Conservation (phyloP, 257 asterid genomes). For the Solanum bulbocastanum region DNA sequence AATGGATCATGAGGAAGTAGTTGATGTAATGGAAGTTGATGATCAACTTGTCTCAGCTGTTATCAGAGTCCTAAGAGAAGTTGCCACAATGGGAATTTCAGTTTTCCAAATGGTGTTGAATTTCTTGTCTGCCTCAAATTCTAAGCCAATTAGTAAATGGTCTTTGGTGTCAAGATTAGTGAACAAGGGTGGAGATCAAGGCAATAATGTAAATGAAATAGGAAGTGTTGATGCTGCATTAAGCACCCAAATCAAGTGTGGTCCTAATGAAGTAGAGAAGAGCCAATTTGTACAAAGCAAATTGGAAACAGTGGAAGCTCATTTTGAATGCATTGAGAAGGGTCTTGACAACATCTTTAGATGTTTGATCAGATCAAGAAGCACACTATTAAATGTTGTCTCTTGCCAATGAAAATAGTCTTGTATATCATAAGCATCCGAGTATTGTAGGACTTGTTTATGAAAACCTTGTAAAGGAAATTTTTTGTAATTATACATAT, state of each 20-base stretch:
- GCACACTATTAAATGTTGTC: background rate
- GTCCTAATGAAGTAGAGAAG: background rate
- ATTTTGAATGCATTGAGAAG: background rate
- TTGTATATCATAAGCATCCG: background rate
- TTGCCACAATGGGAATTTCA: background rate
- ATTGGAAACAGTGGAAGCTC: background rate
- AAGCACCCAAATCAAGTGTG: background rate
- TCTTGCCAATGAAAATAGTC: background rate
- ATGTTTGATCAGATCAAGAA: background rate
- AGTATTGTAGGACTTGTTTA: background rate
- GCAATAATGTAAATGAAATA: background rate
- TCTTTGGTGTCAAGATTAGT: conserved; percentile 8
- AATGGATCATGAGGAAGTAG: background rate
- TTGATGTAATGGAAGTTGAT: background rate
- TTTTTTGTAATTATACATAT: background rate
- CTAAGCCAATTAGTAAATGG: background rate
- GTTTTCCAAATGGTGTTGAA: background rate
- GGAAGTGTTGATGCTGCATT: background rate
- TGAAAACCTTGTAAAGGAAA: background rate
- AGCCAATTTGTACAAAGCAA: background rate
- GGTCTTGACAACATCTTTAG: background rate
- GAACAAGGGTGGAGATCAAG: background rate
- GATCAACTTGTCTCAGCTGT: conserved; percentile 9
- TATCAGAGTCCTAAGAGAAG: conserved; percentile 4
- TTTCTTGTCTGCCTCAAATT: background rate